Evolutionary conservation across 768 basidiomycete species (phyloP).

Genomic region (Leccinum uliginosum): DNA sequence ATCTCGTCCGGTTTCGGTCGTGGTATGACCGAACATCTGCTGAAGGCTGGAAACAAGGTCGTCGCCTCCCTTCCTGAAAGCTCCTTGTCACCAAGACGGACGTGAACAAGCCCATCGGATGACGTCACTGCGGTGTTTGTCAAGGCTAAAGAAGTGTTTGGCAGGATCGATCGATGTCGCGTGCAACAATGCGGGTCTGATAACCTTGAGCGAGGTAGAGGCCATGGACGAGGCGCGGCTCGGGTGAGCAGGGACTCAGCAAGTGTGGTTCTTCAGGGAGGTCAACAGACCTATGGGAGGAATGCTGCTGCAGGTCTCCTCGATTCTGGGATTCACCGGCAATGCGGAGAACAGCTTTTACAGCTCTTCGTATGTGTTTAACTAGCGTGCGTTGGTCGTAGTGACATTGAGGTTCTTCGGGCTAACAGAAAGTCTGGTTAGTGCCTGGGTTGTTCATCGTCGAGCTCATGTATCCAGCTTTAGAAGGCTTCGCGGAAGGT

Average conservation of each 20-base stretch:
- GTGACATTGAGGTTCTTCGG: neutral
- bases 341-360: slow-evolving; percentile 13
- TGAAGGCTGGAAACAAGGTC: slow-evolving; percentile 34
- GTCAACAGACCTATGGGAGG: slow-evolving; percentile 37
- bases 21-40: slow-evolving; percentile 19
- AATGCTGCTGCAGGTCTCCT: slow-evolving; percentile 35
- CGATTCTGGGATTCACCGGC: slow-evolving; percentile 28
- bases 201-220: slow-evolving; percentile 34
- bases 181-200: slow-evolving; percentile 33
- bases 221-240: slow-evolving; percentile 28
- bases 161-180: slow-evolving; percentile 34
- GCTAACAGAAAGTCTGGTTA: slow-evolving; percentile 15
- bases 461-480: slow-evolving; percentile 6
- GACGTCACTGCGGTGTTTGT: slow-evolving; percentile 28
- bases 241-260: slow-evolving; percentile 31
- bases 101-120: slow-evolving; percentile 23
- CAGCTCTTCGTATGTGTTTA: slow-evolving; percentile 21
- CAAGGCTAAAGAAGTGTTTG: slow-evolving; percentile 24
- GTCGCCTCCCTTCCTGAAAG: slow-evolving; percentile 41
- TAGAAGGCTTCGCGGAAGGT: slow-evolving; percentile 15
- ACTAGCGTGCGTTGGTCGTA: no score
- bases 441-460: neutral
- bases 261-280: slow-evolving; percentile 32
- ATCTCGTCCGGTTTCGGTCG: slow-evolving; percentile 36
- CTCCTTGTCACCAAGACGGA: slow-evolving; percentile 32